phyloP scores from a whole-genome alignment of 345 rosid genomes.

The Raphanus raphanistrum region DNA sequence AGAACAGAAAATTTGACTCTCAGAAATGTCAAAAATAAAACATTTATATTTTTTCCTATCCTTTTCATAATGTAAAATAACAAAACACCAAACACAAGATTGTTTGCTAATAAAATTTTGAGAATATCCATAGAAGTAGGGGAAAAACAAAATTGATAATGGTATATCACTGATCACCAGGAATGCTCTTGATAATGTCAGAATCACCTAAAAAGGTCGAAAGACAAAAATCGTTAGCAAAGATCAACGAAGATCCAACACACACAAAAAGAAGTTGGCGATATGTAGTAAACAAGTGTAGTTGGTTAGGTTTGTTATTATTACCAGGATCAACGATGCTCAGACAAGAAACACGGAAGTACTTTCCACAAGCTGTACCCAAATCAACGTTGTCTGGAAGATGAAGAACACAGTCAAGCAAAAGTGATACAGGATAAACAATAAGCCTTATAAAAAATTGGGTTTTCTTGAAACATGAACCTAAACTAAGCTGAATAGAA shows the following conservation, averaged over 20 bases:
- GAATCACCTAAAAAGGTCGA: conserved; percentile 57
- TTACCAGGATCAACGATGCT: conserved; percentile 67
- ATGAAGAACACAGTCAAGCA: conserved; percentile 12
- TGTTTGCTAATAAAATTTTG: conserved; percentile 13
- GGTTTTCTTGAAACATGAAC: not conserved
- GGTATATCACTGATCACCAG: conserved; percentile 57
- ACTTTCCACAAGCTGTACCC: conserved; percentile 79
- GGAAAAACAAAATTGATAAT: not conserved
- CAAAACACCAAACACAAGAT: not conserved
- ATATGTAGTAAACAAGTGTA: not conserved
- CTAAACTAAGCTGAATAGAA: too few relatives aligned
- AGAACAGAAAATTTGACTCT: not conserved
- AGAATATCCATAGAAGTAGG: not conserved
- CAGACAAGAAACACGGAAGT: conserved; percentile 71
- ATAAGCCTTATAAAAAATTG: not conserved
- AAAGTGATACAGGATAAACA: not conserved
- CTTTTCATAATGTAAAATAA: not conserved
- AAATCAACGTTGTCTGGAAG: conserved; percentile 59
- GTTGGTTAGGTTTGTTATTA: not conserved
- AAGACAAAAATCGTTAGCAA: not conserved
- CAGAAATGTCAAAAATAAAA: not conserved
- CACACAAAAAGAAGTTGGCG: not conserved
- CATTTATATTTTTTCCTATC: not conserved
- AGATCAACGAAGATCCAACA: not conserved
- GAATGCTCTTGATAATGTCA: conserved; percentile 70